A percentile compares a stretch with the other conserved stretches of the same genome.
These are phyloP conservation scores for Alternaria viburni DNA, from an alignment of 2,329 filamentous ascomycete genomes.

Conservation along the genomic window DNA sequence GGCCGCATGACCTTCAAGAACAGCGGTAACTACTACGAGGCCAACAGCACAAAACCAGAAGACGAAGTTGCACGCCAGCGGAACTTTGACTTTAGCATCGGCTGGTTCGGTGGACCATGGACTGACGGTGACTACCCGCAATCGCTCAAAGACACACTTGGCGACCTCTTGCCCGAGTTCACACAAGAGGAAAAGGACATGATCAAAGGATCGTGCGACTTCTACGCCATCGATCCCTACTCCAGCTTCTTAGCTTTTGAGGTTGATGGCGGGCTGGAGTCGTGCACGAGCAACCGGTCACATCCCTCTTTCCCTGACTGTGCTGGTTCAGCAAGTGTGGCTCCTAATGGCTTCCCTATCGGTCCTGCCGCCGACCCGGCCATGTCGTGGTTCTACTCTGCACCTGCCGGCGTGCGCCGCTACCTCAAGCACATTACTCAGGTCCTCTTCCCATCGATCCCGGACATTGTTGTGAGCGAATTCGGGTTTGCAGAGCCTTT, in stretches of 20 bases:
- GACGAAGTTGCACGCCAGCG: constrained; percentile 48
- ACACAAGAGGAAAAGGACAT: constrained; percentile 49
- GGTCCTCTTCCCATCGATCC: constrained; percentile 51
- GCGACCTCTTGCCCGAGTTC: constrained; percentile 48
- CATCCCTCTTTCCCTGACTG: constrained; percentile 53
- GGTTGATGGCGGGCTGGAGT: constrained; percentile 43
- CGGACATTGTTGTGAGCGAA: constrained; percentile 51
- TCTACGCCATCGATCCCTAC: constrained; percentile 52
- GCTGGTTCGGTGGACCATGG: constrained; percentile 58
- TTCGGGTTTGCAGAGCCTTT: constrained; percentile 54
- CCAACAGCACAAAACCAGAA: constrained; percentile 44
- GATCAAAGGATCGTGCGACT: constrained; percentile 54
- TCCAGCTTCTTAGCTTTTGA: constrained; percentile 41
- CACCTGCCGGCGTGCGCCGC: constrained; percentile 49
- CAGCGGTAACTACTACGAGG: constrained; percentile 51
- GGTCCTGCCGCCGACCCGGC: constrained; percentile 53
- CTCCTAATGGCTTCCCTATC: constrained; percentile 53
- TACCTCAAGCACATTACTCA: constrained; percentile 53
- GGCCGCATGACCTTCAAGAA: constrained; percentile 54
- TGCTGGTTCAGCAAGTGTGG: constrained; percentile 40
- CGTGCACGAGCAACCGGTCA: constrained; percentile 51
- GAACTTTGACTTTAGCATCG: constrained; percentile 52
- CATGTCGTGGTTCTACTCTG: constrained; percentile 52
- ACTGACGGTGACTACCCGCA: constrained; percentile 53
- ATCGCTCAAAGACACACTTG: constrained; percentile 49